Base-by-base conservation (phyloP, 2,329 filamentous ascomycete species). In the Coniella vitis region DNA sequence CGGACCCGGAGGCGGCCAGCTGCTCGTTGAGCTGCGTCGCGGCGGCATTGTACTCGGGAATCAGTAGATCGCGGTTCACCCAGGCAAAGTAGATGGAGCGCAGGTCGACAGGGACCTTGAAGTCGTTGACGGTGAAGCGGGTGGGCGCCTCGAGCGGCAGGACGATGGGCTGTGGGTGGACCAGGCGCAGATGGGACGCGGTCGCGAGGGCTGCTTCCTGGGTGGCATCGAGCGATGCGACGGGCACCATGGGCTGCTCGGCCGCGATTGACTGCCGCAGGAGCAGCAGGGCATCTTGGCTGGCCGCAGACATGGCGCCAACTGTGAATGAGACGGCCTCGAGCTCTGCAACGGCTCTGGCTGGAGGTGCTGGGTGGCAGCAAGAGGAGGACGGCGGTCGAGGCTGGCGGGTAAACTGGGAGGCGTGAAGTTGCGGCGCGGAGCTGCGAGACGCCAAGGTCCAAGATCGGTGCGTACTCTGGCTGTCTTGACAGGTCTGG, bases 21-120 rank as follows among this genome's bases (percentile, higher is more conserved):
- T 89, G 83, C 44, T 87, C 83, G 64, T 95, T 95, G 49, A 97
- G 75, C 57, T 83, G 76, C 59, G 86, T 83, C 13, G 88, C 87
- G 0, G 86, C 84, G 21, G 86, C 81, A 67, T 96, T 93, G 75
- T 97, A 97, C 59, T 95, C 89, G 10, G 87, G 86, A 57, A 95
- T 90, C 47, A 86, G 82, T 48, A 86, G 82, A 70, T 97, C 91
- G 66, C 90, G 89, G 69, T 96, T 94, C 61, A 87, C 76, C 89
- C 90, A 98, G 48, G 90, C 90, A 63, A 97, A 95, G 73, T 91
- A 96, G 68, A 96, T 91, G 65, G 86, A 93, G 63, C 93, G 89
- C 58, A 98, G 75, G 64, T 96, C 88, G 60, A 95, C 83, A 4
- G 85, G 76, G 48, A 75, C 73, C 41, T 79, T 75, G 59, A 79